Base-by-base conservation (phyloP, 805 yeast genomes). In the Candida gorgasii region DNA sequence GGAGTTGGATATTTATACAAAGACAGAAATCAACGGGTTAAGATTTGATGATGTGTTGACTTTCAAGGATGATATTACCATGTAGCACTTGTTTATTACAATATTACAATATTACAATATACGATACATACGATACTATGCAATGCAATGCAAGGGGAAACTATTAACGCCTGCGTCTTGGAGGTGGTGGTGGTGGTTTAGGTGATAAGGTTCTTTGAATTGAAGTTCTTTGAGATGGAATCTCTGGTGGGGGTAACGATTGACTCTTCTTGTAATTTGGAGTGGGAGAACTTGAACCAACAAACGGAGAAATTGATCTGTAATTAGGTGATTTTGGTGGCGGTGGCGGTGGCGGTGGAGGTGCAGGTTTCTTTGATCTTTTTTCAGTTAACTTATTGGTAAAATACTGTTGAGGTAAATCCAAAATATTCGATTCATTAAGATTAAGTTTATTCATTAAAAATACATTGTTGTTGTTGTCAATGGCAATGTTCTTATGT, bases 11-110 rank as follows among this genome's bases (percentile, higher is more conserved):
- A 48, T 59, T 4, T 57, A 69, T 50, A 59, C 72, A 30, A 55
- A 67, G 53, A 58, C 73, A 38, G 80, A 78, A 43, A 76, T 78
- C 15, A 88, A 86, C 57, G 95, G 95, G 4, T 62, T 82, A 27
- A 68, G 88, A 46, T 79, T 75, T 48, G 78, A 77, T 50, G 81
- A 79, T 50, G 72, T 82, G 19, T 68, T 87, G 47, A 78, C 80
- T 44, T 87, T 87, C 55, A 82, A 79, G 45, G 87, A 84, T n/a
- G 69, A 65, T 44, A 52, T 64, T 5, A 55, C 62, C 11, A 56
- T 63, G 62, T 63, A 54, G n/a, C n/a, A n/a, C n/a, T n/a, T n/a
- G n/a, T n/a, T n/a, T n/a, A n/a, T n/a, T n/a, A n/a, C n/a, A n/a
- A n/a, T n/a, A n/a, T n/a, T n/a, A n/a, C n/a, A n/a, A n/a, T n/a